Conservation (phyloP, 1,284 basidiomycete species). For the Ganoderma sinense region DNA sequence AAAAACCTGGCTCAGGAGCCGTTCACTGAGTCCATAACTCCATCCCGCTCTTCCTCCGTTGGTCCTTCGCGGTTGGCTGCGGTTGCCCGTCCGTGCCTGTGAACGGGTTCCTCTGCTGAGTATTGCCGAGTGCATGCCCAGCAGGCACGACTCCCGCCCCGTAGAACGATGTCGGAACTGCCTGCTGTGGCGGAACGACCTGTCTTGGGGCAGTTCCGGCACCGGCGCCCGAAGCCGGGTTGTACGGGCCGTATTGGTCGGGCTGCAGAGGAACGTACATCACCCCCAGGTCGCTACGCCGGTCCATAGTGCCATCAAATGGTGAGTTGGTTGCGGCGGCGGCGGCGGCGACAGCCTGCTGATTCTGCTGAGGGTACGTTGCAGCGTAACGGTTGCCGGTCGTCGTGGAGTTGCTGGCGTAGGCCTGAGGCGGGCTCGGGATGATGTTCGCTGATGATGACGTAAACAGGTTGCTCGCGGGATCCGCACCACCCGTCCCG, state of each 20-base stretch:
- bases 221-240: slow-evolving; percentile 42
- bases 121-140: slow-evolving; percentile 47
- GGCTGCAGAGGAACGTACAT: slow-evolving; percentile 83
- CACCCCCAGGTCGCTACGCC: slow-evolving; percentile 68
- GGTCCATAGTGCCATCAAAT: slow-evolving; percentile 64
- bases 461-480: slow-evolving; percentile 51
- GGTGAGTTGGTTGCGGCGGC: slow-evolving; percentile 43
- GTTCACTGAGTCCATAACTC: slow-evolving; percentile 78
- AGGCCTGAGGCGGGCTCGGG: slow-evolving; percentile 77
- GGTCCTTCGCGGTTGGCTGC: slow-evolving; percentile 58
- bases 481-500: slow-evolving; percentile 41
- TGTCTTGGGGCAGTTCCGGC: slow-evolving; percentile 45
- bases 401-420: slow-evolving; percentile 57
- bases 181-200: slow-evolving; percentile 56
- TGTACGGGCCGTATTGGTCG: slow-evolving; percentile 72
- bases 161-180: slow-evolving; percentile 72
- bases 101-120: slow-evolving; percentile 67
- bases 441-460: slow-evolving; percentile 56
- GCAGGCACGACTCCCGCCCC: slow-evolving; percentile 63
- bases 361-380: slow-evolving; percentile 50
- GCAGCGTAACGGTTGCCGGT: slow-evolving; percentile 65
- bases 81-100: slow-evolving; percentile 47
- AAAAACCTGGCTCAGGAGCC: slow-evolving; percentile 3
- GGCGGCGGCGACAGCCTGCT: slow-evolving; percentile 42
- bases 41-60: slow-evolving; percentile 71